Evolutionary conservation across 2,329 filamentous ascomycete genomes (phyloP).

Genomic region (Pezicula radicicola): DNA sequence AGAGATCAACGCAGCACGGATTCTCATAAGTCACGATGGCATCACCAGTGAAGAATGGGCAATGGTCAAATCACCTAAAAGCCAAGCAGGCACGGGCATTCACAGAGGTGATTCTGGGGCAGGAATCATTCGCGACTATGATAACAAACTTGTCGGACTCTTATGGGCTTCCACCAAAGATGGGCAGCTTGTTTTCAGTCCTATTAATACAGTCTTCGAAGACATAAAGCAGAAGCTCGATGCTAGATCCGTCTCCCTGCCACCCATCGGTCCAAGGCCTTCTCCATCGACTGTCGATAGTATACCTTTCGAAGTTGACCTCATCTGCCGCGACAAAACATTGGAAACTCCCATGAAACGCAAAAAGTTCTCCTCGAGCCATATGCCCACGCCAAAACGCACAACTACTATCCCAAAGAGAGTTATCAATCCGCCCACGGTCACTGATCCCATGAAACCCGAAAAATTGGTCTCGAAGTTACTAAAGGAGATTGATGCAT

Average conservation of each 20-base stretch:
- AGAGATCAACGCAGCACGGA: neutral
- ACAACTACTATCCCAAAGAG: too few relatives aligned
- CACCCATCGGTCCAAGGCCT: neutral
- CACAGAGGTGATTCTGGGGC: neutral
- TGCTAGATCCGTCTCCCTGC: neutral
- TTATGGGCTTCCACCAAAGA: neutral
- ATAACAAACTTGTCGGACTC: neutral
- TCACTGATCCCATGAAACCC: too few relatives aligned
- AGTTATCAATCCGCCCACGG: too few relatives aligned
- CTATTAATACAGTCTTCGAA: neutral
- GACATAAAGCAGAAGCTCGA: slow-evolving; percentile 10
- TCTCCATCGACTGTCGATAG: too few relatives aligned
- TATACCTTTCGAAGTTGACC: neutral
- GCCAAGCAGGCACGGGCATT: neutral
- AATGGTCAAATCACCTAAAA: neutral
- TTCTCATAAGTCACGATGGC: neutral
- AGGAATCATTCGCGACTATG: neutral
- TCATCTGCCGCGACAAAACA: neutral
- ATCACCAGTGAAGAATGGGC: neutral
- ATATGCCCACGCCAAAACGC: too few relatives aligned
- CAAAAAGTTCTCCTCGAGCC: too few relatives aligned
- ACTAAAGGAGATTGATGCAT: too few relatives aligned
- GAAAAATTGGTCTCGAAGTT: too few relatives aligned
- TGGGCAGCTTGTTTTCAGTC: neutral
- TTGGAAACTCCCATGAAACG: neutral